phyloP scores from a whole-genome alignment of 345 rosid species.

The Fremontodendron californicum region DNA sequence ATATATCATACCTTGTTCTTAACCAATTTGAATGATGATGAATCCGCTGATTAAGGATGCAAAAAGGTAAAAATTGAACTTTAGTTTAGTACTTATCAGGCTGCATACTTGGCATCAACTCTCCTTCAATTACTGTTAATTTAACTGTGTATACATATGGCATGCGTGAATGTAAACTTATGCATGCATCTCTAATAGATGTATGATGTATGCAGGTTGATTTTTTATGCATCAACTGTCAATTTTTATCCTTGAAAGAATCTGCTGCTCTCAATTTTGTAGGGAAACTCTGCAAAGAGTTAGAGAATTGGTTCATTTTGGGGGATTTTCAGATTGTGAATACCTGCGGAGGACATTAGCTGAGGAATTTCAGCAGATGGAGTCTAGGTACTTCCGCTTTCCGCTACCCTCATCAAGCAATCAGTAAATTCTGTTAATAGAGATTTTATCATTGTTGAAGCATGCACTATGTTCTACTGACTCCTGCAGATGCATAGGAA shows the following conservation, averaged over 20 bases:
- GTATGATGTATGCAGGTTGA: background rate
- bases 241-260: slow-evolving; percentile 5
- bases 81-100: background rate
- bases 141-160: background rate
- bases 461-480: background rate
- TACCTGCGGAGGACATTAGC: slow-evolving; percentile 62
- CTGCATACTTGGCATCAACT: background rate
- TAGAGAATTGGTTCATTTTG: slow-evolving; percentile 51
- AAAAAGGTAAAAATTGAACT: background rate
- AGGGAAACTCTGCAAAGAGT: slow-evolving; percentile 73
- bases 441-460: background rate
- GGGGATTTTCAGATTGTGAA: slow-evolving; percentile 52
- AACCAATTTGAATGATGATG: background rate
- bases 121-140: background rate
- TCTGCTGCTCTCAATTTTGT: slow-evolving; percentile 16
- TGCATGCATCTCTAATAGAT: background rate
- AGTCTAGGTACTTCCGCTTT: slow-evolving; percentile 48
- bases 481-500: background rate
- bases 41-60: background rate
- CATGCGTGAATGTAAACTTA: background rate
- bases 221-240: background rate
- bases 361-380: slow-evolving; percentile 77
- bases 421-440: background rate
- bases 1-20: background rate
- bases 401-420: slow-evolving; percentile 2